Evolutionary conservation across 345 rosid species (phyloP), one percentile per base, ranked within the genome.

Genomic region (Heritiera littoralis): DNA sequence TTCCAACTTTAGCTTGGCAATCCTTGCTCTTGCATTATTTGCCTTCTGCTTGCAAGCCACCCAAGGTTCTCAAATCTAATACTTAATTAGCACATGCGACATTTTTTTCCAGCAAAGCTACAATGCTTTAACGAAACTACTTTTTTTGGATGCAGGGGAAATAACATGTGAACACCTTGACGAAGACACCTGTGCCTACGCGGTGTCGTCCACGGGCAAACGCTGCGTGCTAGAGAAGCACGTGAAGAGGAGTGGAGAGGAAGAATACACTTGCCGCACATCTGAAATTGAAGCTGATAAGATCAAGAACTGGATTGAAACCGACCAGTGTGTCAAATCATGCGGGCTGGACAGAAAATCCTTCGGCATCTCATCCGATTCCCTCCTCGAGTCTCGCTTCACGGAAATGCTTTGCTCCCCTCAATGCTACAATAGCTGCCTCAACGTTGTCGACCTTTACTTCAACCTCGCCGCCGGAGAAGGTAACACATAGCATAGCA

Each of bases 401-500:
- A 85, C 92, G 0, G 79, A 81, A 4, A 86, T 86, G 49, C 97
- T 94, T 28, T 94, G 98, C 84, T 91, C 97, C 49, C 78, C 86
- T 81, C 86, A 85, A 51, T 94, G 98, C 89, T 90, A 92, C 79
- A 83, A 84, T 11, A 79, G 80, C 66, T 94, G 98, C 80, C 89
- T 94, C 76, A 92, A 92, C 85, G 75, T 94, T 55, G 85, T 92
- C 28, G 98, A 94, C 78, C 97, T 94, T 32, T 92, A 84, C 88
- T 94, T 89, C 88, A 92, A 89, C 75, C 94, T 94, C 9, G 98
- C 98, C 14, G 94, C 96, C 15, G 97, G 92, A 3, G 98, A 94
- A 94, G 98, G 98, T 94, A 85, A 75, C 38, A 35, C 38, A 35
- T 35, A 35, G 3, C 3, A 9, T 30, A 5, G 4, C 54, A 32